A percentile compares a stretch with the other conserved stretches of the same genome.
Evolutionary conservation across 495 filamentous ascomycete species (phyloP).

Genomic region (Tuber magnatum): DNA sequence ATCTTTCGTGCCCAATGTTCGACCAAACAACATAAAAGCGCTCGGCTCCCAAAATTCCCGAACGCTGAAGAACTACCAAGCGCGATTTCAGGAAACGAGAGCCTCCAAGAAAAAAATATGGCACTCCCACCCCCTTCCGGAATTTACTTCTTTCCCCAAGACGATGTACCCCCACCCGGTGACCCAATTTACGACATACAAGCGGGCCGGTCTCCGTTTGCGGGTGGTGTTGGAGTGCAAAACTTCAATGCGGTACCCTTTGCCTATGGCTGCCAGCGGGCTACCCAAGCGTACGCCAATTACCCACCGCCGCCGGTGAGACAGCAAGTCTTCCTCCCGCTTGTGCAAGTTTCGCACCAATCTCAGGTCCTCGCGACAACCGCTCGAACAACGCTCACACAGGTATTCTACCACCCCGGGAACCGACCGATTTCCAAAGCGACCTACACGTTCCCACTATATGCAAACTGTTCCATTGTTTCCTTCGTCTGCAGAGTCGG

Average conservation of each 20-base stretch:
- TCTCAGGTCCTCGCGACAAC: conserved; percentile 51
- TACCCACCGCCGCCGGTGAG: neutral
- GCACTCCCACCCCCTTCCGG: neutral
- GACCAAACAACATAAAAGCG: neutral
- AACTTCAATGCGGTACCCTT: neutral
- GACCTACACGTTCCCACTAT: conserved; percentile 61
- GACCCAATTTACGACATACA: neutral
- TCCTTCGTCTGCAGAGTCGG: conserved; percentile 54
- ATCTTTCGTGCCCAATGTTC: neutral
- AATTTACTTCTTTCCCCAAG: neutral
- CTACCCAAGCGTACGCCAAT: neutral
- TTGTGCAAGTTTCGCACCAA: conserved; percentile 49
- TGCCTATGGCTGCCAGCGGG: neutral
- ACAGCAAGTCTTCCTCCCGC: conserved; percentile 48
- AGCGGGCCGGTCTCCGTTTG: neutral
- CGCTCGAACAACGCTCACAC: conserved; percentile 53
- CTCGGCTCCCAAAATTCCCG: neutral
- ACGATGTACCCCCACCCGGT: neutral
- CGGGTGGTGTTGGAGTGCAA: neutral
- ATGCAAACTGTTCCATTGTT: conserved; percentile 58
- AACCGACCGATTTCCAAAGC: conserved; percentile 47
- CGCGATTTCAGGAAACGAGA: neutral
- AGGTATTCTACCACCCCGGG: conserved; percentile 55
- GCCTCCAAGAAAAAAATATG: neutral
- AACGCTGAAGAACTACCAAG: neutral